Percentiles rank a stretch among this genome's conserved stretches.
These are phyloP conservation scores for Suillus decipiens DNA, from an alignment of 768 basidiomycete species.

Conservation along the genomic window DNA sequence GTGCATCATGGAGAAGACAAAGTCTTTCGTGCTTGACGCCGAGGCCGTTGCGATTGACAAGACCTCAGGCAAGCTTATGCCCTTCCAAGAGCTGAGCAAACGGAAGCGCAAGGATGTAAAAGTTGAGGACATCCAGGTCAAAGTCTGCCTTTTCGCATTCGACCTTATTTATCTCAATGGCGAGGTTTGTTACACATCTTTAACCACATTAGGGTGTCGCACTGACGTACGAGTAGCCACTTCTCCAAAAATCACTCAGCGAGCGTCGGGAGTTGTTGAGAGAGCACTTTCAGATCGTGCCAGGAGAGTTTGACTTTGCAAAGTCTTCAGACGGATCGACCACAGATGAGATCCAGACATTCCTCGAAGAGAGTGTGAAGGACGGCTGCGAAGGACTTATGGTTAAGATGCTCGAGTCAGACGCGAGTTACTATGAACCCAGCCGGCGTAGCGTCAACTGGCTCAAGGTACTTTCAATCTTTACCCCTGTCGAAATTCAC, in stretches of 20 bases:
- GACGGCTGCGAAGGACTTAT: constrained; percentile 99
- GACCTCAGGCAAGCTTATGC: constrained; percentile 82
- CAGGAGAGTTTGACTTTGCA: constrained; percentile 92
- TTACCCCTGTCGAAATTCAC: background rate
- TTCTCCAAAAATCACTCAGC: constrained; percentile 73
- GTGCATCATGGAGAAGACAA: constrained; percentile 84
- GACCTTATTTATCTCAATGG: constrained; percentile 97
- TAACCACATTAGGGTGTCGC: constrained; percentile 8
- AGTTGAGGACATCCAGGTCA: constrained; percentile 95
- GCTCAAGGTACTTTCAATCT: constrained; percentile 74
- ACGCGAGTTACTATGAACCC: constrained; percentile 93
- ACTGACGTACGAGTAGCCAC: constrained; percentile 50
- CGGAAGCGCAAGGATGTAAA: constrained; percentile 98
- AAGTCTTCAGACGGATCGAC: constrained; percentile 87
- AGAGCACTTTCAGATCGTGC: constrained; percentile 78
- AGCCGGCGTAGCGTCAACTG: constrained; percentile 95
- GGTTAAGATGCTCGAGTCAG: constrained; percentile 97
- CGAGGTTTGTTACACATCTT: constrained; percentile 56
- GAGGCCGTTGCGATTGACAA: constrained; percentile 97
- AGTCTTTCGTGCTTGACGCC: constrained; percentile 92
- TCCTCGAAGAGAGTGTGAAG: constrained; percentile 95
- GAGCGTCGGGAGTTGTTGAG: constrained; percentile 78
- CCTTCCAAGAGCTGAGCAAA: constrained; percentile 95
- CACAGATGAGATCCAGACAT: constrained; percentile 90
- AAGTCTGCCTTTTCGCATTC: constrained; percentile 95